Percentiles rank a stretch among this genome's conserved stretches.
Conservation (phyloP, 2,329 filamentous ascomycete genomes). For the Colletotrichum phormii region DNA sequence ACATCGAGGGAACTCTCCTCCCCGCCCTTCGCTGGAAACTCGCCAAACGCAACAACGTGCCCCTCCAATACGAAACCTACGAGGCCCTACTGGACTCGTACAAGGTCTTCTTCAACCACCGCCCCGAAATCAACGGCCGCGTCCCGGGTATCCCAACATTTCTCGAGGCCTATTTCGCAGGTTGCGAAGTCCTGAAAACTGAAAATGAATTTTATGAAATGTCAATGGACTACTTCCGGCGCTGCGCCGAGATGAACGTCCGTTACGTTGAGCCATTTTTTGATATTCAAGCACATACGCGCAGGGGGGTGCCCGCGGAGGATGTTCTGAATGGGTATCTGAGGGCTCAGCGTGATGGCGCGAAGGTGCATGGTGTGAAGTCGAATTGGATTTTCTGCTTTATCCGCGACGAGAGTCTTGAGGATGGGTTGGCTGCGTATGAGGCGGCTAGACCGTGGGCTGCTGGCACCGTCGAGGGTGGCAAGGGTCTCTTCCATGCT, state of each 20-base stretch:
- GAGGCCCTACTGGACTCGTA: conserved; percentile 73
- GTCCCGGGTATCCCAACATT: conserved; percentile 57
- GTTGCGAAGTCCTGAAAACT: conserved; percentile 75
- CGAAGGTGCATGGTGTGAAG: conserved; percentile 42
- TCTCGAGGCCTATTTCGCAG: conserved; percentile 82
- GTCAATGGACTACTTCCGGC: conserved; percentile 77
- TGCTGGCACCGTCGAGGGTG: conserved; percentile 38
- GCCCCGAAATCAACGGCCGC: conserved; percentile 50
- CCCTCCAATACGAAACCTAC: conserved; percentile 72
- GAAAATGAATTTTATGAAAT: conserved; percentile 78
- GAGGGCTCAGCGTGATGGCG: conserved; percentile 46
- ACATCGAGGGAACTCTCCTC: conserved; percentile 81
- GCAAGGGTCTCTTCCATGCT: conserved; percentile 55
- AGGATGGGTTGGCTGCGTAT: conserved; percentile 53
- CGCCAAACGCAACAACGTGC: conserved; percentile 71
- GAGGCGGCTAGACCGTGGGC: conserved; percentile 52
- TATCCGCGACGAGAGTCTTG: conserved; percentile 51
- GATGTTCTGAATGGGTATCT: conserved; percentile 71
- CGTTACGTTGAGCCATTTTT: conserved; percentile 86
- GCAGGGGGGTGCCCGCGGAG: conserved; percentile 70
- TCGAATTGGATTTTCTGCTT: conserved; percentile 56
- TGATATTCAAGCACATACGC: conserved; percentile 80
- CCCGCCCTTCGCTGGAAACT: conserved; percentile 77
- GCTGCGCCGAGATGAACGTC: conserved; percentile 73
- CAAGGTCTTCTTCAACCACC: conserved; percentile 50